Percentiles rank a stretch among this genome's conserved stretches.
These are phyloP conservation scores for Thraustochytrium sp. DNA, from an alignment of 352 stramenopile genomes.

Conservation along the genomic window DNA sequence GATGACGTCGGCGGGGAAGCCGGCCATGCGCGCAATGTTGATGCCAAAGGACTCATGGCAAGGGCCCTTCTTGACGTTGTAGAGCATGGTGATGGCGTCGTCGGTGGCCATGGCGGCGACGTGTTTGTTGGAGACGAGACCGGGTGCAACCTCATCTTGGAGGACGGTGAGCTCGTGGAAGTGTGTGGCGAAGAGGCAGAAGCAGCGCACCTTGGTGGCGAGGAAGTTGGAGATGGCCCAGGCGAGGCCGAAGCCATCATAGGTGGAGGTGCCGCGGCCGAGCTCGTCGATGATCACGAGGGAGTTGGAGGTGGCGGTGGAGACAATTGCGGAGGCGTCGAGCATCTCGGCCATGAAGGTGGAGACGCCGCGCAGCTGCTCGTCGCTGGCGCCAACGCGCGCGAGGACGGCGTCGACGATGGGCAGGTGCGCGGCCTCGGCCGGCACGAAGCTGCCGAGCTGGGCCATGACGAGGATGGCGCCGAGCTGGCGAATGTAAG, in stretches of 20 bases:
- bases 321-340: conserved; percentile 90
- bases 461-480: conserved; percentile 89
- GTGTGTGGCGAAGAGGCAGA: conserved; percentile 95
- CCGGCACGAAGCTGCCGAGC: conserved; percentile 94
- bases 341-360: conserved; percentile 99
- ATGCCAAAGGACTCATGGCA: conserved; percentile 98
- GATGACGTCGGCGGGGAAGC: conserved; percentile 87
- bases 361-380: conserved; percentile 91
- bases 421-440: conserved; percentile 70
- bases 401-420: conserved; percentile 93
- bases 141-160: conserved; percentile 59
- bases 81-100: conserved; percentile 76
- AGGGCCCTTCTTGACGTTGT: conserved; percentile 82
- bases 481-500: conserved; percentile 94
- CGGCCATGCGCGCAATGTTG: conserved; percentile 93
- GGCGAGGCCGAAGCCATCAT: conserved; percentile 68
- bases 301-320: conserved; percentile 79
- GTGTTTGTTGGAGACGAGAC: conserved; percentile 80
- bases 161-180: conserved; percentile 97
- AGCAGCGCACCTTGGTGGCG: conserved; percentile 69
- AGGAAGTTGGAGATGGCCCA: conserved; percentile 97
- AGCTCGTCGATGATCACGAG: conserved; percentile 99
- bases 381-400: conserved; percentile 91
- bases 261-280: conserved; percentile 91
- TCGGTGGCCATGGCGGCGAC: conserved; percentile 50